phyloP scores from a whole-genome alignment of 2,329 filamentous ascomycete species.

The Byssochlamys sp. region DNA sequence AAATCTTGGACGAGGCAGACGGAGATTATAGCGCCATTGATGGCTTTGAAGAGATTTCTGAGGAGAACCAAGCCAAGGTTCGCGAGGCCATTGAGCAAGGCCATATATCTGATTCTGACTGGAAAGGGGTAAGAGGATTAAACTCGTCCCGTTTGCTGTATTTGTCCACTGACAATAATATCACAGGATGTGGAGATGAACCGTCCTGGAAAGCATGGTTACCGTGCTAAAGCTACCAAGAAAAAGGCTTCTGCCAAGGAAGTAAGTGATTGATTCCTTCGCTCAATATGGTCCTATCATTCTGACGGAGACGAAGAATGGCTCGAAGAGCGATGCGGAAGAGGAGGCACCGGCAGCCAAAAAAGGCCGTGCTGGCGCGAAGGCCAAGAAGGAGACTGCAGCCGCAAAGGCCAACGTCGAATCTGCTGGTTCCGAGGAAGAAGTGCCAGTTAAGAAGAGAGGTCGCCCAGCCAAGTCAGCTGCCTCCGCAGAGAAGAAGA shows the following conservation, averaged over 20 bases:
- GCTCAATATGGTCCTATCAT: not conserved
- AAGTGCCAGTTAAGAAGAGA: slow-evolving; percentile 12
- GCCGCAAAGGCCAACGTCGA: slow-evolving; percentile 4
- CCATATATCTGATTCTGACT: slow-evolving; percentile 75
- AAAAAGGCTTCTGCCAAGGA: slow-evolving; percentile 21
- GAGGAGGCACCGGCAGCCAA: slow-evolving; percentile 9
- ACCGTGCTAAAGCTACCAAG: slow-evolving; percentile 39
- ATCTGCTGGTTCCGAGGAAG: slow-evolving; percentile 1
- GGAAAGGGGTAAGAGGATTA: slow-evolving; percentile 63
- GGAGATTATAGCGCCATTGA: slow-evolving; percentile 60
- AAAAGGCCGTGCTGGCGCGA: too few relatives aligned
- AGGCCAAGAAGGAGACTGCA: slow-evolving; percentile 5
- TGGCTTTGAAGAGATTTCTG: slow-evolving; percentile 66
- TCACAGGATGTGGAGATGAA: slow-evolving; percentile 65
- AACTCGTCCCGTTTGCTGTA: not conserved
- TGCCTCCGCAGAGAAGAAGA: slow-evolving; percentile 15
- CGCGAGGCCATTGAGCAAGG: slow-evolving; percentile 62
- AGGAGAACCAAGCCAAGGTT: slow-evolving; percentile 64
- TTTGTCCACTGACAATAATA: slow-evolving; percentile 7
- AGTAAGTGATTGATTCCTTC: slow-evolving; percentile 6
- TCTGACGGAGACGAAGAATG: slow-evolving; percentile 5
- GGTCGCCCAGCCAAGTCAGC: slow-evolving; percentile 13
- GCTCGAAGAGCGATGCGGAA: slow-evolving; percentile 4
- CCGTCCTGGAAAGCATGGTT: slow-evolving; percentile 55
- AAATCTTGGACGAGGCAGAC: slow-evolving; percentile 35